A percentile compares a stretch with the other conserved stretches of the same genome.
Conservation (phyloP, 306 rosid genomes). For the Elaeagnus macrophylla region DNA sequence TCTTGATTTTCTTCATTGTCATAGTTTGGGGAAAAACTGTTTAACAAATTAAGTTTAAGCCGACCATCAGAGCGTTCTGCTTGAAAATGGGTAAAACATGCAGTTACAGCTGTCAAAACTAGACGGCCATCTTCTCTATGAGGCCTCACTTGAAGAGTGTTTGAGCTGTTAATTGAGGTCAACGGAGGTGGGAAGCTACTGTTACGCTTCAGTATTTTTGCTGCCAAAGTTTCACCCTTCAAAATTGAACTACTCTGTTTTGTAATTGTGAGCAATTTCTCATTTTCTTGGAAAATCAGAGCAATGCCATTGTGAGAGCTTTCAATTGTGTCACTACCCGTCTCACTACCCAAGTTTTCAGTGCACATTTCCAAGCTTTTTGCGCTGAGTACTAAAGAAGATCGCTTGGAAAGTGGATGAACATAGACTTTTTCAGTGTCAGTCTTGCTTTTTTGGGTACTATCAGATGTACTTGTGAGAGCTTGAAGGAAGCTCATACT, state of each 20-base stretch:
- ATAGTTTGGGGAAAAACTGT: too few relatives aligned
- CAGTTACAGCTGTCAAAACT: constrained; percentile 43
- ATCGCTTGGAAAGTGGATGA: constrained; percentile 37
- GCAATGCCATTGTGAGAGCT: constrained; percentile 15
- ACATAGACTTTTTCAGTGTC: constrained; percentile 34
- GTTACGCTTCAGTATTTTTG: constrained; percentile 20
- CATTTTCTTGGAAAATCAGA: constrained; percentile 19
- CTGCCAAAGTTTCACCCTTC: not conserved
- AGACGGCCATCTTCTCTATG: constrained; percentile 68
- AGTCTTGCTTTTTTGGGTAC: constrained; percentile 10
- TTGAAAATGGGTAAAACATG: constrained; percentile 35
- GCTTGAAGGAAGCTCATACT: constrained; percentile 46
- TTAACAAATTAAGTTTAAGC: constrained; percentile 41
- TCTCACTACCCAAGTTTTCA: too few relatives aligned
- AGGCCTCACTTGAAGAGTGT: constrained; percentile 43
- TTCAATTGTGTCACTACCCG: constrained; percentile 60
- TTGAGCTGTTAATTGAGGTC: constrained; percentile 37
- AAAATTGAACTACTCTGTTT: too few relatives aligned
- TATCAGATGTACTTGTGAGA: constrained; percentile 18
- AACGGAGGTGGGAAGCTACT: constrained; percentile 62
- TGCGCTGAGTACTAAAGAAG: constrained; percentile 36
- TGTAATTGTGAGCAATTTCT: not conserved
- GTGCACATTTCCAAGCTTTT: too few relatives aligned
- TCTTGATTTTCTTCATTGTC: not conserved
- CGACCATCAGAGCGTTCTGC: constrained; percentile 58